A percentile compares a stretch with the other conserved stretches of the same genome.
These are phyloP conservation scores for Agarophyton chilense DNA, from an alignment of 23 red algal species.

Conservation along the genomic window DNA sequence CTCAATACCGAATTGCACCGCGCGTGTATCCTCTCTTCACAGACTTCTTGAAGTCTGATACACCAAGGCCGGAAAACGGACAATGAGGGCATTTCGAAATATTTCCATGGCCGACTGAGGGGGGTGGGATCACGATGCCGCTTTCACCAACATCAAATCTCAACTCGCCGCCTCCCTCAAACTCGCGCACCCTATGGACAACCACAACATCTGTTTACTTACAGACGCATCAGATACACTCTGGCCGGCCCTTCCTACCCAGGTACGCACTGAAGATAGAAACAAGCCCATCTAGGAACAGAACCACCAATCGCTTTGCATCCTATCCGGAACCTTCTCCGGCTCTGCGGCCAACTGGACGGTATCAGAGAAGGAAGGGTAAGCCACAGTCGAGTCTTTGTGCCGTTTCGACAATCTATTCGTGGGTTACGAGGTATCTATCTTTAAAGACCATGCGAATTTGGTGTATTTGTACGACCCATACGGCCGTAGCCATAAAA, in stretches of 20 bases:
- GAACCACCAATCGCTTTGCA: background rate
- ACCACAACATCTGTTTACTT: background rate
- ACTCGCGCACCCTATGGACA: background rate
- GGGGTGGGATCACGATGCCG: conserved; percentile 20
- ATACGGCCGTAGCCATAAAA: background rate
- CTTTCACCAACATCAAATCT: conserved; percentile 5
- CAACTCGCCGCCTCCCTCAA: background rate
- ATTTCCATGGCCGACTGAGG: background rate
- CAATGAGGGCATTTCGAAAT: background rate
- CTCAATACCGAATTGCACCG: background rate
- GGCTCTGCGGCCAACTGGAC: conserved; percentile 16
- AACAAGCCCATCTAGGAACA: background rate
- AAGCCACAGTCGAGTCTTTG: conserved; percentile 17
- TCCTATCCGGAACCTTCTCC: conserved; percentile 18
- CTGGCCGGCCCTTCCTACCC: conserved; percentile 19
- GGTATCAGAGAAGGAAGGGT: conserved; percentile 26
- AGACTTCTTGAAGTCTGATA: conserved; percentile 12
- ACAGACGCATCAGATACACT: conserved; percentile 11
- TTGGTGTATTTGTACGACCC: conserved; percentile 40
- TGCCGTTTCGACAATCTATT: conserved; percentile 14
- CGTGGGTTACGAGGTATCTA: background rate
- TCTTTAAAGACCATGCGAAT: conserved; percentile 46
- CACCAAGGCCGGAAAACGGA: background rate
- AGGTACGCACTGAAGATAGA: background rate
- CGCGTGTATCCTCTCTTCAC: background rate